phyloP scores from a whole-genome alignment of 116 monocot species.

The Thalassia testudinum region DNA sequence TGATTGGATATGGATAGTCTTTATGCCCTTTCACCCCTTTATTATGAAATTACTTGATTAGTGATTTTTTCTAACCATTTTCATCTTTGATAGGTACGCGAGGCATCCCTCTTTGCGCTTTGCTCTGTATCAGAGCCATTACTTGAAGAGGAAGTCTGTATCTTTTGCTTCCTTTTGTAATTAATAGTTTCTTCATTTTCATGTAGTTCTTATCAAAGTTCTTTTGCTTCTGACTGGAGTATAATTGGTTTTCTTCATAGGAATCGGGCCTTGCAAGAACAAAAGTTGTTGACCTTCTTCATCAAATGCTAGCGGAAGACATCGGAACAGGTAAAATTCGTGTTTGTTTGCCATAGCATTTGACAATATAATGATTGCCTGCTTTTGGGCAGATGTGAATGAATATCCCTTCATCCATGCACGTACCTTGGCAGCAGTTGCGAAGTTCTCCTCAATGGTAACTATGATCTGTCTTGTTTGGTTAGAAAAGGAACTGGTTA shows the following conservation, averaged over 20 bases:
- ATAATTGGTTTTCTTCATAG: constrained; percentile 11
- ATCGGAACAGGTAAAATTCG: constrained; percentile 28
- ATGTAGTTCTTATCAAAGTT: no score
- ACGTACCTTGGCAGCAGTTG: constrained; percentile 55
- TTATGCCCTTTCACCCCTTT: background rate
- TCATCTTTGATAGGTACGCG: constrained; percentile 46
- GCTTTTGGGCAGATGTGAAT: constrained; percentile 28
- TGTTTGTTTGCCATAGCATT: no score
- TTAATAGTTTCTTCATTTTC: no score
- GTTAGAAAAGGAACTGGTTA: no score
- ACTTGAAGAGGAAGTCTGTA: constrained; percentile 63
- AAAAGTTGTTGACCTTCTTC: constrained; percentile 32
- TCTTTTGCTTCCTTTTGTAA: background rate
- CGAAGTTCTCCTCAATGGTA: constrained; percentile 80
- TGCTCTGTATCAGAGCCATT: constrained; percentile 65
- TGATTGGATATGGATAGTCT: background rate
- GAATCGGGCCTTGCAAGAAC: constrained; percentile 28
- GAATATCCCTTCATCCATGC: constrained; percentile 85
- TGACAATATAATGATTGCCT: constrained; percentile 1
- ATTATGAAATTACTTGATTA: background rate
- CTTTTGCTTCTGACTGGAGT: background rate
- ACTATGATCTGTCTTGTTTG: background rate
- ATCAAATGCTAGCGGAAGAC: constrained; percentile 59
- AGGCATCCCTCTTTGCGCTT: constrained; percentile 83
- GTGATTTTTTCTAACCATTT: background rate